Conservation (phyloP, 2,329 filamentous ascomycete species). For the Fusarium camptoceras region DNA sequence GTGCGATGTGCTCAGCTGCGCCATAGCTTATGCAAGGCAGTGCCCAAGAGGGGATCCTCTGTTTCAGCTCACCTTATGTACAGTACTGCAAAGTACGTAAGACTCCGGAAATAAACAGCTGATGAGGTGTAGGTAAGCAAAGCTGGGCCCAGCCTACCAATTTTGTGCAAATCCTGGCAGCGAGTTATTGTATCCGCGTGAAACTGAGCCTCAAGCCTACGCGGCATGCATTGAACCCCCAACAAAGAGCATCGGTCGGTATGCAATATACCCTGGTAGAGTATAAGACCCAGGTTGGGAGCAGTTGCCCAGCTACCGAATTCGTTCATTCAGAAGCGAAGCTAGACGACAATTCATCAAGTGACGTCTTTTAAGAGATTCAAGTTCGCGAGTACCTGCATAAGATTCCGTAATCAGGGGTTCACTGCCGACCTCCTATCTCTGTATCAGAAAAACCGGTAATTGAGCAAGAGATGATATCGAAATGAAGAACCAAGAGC, state of each 20-base stretch:
- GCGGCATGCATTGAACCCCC: conserved; percentile 8
- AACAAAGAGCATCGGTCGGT: conserved; percentile 3
- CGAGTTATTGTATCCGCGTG: background rate
- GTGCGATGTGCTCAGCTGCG: conserved; percentile 11
- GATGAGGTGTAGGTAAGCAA: background rate
- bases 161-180: background rate
- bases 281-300: background rate
- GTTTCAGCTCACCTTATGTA: conserved; percentile 19
- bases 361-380: background rate
- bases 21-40: conserved; percentile 24
- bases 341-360: background rate
- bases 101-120: conserved; percentile 27
- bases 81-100: background rate
- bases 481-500: conserved; percentile 7
- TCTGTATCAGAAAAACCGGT: conserved; percentile 19
- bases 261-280: background rate
- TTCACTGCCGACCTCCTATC: conserved; percentile 4
- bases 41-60: background rate
- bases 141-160: background rate
- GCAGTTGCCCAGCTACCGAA: background rate
- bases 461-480: conserved; percentile 1
- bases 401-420: conserved; percentile 23
- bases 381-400: conserved; percentile 31
- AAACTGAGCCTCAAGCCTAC: conserved; percentile 27
- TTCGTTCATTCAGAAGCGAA: background rate